These are phyloP conservation scores for Leccinum brunneo-olivaceum DNA, from an alignment of 1,284 basidiomycete species.

Conservation along the genomic window DNA sequence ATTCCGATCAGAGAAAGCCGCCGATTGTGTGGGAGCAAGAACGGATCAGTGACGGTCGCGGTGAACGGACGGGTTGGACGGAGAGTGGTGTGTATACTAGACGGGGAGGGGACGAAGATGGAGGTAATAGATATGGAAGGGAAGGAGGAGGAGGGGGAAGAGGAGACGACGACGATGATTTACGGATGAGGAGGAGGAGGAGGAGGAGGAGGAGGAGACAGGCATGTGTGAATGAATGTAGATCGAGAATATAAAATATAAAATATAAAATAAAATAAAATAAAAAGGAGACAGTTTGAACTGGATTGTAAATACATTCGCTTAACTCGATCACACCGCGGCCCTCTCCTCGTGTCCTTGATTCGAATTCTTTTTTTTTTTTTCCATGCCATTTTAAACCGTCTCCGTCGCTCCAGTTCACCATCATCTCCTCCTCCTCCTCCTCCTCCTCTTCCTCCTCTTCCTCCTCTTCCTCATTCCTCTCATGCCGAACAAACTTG, in stretches of 20 bases:
- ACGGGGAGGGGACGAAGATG: conserved; percentile 50
- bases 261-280: too few relatives aligned
- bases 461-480: background rate
- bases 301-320: conserved; percentile 35
- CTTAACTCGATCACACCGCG: conserved; percentile 36
- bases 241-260: too few relatives aligned
- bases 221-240: conserved; percentile 20
- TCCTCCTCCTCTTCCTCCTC: conserved; percentile 18
- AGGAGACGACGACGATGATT: conserved; percentile 20
- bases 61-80: conserved; percentile 70
- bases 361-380: conserved; percentile 48
- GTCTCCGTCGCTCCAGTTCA: conserved; percentile 13
- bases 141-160: conserved; percentile 40
- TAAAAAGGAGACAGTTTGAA: too few relatives aligned
- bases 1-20: conserved; percentile 55
- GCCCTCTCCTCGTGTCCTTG: conserved; percentile 58
- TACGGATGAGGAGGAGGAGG: conserved; percentile 15
- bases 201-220: conserved; percentile 22
- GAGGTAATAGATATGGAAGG: conserved; percentile 76
- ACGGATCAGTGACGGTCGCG: conserved; percentile 51
- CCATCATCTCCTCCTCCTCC: conserved; percentile 2
- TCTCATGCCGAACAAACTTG: conserved; percentile 42
- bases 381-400: conserved; percentile 43
- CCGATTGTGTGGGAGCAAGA: conserved; percentile 42
- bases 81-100: conserved; percentile 67